phyloP scores from a whole-genome alignment of 352 stramenopile genomes.

The Pythium monospermum region DNA sequence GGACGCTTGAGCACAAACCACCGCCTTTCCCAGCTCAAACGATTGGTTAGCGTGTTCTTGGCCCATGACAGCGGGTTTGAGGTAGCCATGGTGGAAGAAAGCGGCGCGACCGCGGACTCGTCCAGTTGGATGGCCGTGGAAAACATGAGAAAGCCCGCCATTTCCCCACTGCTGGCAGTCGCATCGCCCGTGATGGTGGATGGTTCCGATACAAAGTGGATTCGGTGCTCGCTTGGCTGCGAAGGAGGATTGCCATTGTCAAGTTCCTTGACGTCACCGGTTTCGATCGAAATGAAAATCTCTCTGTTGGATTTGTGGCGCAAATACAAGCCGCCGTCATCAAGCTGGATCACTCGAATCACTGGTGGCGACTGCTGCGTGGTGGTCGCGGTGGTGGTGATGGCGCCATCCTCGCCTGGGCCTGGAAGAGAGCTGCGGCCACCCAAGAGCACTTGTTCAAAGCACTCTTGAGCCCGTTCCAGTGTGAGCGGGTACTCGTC shows the following conservation, averaged over 20 bases:
- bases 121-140: slow-evolving; percentile 42
- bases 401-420: too few relatives aligned
- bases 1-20: slow-evolving; percentile 81
- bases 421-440: too few relatives aligned
- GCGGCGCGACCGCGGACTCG: slow-evolving; percentile 31
- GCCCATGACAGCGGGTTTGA: slow-evolving; percentile 19
- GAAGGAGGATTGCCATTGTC: not conserved
- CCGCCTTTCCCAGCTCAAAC: slow-evolving; percentile 49
- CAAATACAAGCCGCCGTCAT: slow-evolving; percentile 32
- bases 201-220: slow-evolving; percentile 56
- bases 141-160: slow-evolving; percentile 76
- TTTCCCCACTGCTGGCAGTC: slow-evolving; percentile 34
- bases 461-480: slow-evolving; percentile 22
- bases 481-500: slow-evolving; percentile 32
- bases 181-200: slow-evolving; percentile 23
- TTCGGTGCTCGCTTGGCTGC: slow-evolving; percentile 4
- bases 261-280: not conserved
- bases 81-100: not conserved
- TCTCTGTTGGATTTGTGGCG: slow-evolving; percentile 42
- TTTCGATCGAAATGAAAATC: slow-evolving; percentile 30
- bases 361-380: slow-evolving; percentile 9
- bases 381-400: too few relatives aligned
- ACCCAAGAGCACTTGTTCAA: slow-evolving; percentile 14
- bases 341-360: slow-evolving; percentile 37
- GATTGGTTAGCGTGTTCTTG: slow-evolving; percentile 17